Conservation (phyloP, 768 basidiomycete genomes). For the Collybia mongolica region DNA sequence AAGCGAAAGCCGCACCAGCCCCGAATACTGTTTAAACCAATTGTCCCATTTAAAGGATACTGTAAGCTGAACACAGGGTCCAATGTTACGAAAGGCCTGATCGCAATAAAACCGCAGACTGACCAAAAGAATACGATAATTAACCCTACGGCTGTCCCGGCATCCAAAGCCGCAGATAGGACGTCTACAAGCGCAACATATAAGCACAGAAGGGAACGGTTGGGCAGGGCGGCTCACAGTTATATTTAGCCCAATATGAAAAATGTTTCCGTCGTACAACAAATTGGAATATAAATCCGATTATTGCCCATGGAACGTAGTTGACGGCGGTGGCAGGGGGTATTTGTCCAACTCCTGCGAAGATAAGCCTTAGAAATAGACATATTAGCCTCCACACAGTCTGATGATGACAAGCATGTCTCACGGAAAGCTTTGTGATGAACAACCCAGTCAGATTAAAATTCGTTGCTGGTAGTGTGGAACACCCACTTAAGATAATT, state of each 20-base stretch:
- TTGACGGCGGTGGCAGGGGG: slow-evolving; percentile 87
- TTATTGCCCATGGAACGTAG: slow-evolving; percentile 75
- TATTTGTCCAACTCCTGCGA: slow-evolving; percentile 65
- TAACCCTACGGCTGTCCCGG: slow-evolving; percentile 66
- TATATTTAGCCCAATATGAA: slow-evolving; percentile 77
- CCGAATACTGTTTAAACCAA: slow-evolving; percentile 34
- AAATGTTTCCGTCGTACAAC: slow-evolving; percentile 66
- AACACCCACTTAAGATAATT: slow-evolving; percentile 67
- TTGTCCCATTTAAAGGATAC: slow-evolving; percentile 40
- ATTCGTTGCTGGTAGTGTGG: not conserved
- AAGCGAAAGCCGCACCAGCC: slow-evolving; percentile 25
- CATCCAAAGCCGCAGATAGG: slow-evolving; percentile 73
- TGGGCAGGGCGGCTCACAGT: slow-evolving; percentile 45
- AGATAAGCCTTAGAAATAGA: slow-evolving; percentile 48
- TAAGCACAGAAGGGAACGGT: not conserved
- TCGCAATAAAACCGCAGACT: slow-evolving; percentile 17
- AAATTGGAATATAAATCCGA: slow-evolving; percentile 78
- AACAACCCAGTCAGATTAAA: slow-evolving; percentile 1
- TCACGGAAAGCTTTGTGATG: slow-evolving; percentile 44
- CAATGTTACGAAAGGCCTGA: not conserved
- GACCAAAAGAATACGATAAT: slow-evolving; percentile 71
- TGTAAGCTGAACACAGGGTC: slow-evolving; percentile 31
- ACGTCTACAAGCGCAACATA: slow-evolving; percentile 44
- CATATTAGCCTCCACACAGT: slow-evolving; percentile 7
- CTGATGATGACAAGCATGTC: slow-evolving; percentile 11